A percentile compares a stretch with the other conserved stretches of the same genome.
Conservation (phyloP, 2,329 filamentous ascomycete genomes). For the Ceratocystis smalleyi region DNA sequence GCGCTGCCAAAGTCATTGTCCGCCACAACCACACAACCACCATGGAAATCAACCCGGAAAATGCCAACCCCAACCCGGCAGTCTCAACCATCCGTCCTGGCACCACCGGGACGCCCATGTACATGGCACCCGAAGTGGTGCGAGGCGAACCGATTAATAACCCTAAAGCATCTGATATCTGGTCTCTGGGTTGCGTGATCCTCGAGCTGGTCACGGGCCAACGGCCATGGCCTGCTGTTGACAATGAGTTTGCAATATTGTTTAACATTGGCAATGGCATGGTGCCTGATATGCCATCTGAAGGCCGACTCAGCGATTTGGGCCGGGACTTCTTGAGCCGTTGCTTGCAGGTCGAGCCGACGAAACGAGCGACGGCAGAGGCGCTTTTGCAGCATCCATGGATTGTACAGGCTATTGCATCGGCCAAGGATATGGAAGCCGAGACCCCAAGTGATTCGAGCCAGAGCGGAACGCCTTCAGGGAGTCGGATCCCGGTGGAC, state of each 20-base stretch:
- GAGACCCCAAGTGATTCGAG: slow-evolving; percentile 44
- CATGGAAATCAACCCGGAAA: slow-evolving; percentile 55
- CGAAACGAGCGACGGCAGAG: slow-evolving; percentile 61
- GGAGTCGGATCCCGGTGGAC: neutral
- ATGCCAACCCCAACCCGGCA: slow-evolving; percentile 33
- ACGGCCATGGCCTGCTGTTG: slow-evolving; percentile 83
- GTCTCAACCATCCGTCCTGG: neutral
- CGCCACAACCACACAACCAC: slow-evolving; percentile 36
- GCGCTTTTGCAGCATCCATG: slow-evolving; percentile 91
- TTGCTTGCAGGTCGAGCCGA: slow-evolving; percentile 77
- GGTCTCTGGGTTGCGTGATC: slow-evolving; percentile 92
- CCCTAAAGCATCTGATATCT: slow-evolving; percentile 81
- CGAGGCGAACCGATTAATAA: slow-evolving; percentile 54
- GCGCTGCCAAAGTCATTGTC: slow-evolving; percentile 65
- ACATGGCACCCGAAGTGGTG: slow-evolving; percentile 99
- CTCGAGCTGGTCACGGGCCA: slow-evolving; percentile 94
- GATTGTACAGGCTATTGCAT: slow-evolving; percentile 45
- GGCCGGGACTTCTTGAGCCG: slow-evolving; percentile 78
- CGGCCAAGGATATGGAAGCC: slow-evolving; percentile 49
- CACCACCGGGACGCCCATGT: slow-evolving; percentile 98
- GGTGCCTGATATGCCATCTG: slow-evolving; percentile 65
- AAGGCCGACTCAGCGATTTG: slow-evolving; percentile 66
- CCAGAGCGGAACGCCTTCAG: slow-evolving; percentile 17
- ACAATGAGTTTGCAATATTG: slow-evolving; percentile 99
- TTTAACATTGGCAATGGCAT: slow-evolving; percentile 99